phyloP scores from a whole-genome alignment of 129 eudicot species.

The Mikania micrantha region DNA sequence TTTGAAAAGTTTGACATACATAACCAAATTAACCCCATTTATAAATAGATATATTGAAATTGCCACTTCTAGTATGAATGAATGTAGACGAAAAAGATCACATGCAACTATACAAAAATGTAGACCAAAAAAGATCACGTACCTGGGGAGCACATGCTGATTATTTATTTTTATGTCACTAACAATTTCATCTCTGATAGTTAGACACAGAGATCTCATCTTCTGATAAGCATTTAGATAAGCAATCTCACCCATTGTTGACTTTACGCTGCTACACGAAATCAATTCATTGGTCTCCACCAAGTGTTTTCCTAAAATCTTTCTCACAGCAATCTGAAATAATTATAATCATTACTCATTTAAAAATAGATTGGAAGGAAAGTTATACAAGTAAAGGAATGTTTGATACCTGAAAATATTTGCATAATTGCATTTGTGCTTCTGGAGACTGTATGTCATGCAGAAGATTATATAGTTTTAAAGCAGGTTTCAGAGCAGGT shows the following conservation, averaged over 20 bases:
- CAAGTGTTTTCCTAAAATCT: slow-evolving; percentile 59
- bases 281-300: slow-evolving; percentile 61
- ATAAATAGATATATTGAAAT: not conserved
- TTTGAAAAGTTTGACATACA: not conserved
- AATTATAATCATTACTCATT: slow-evolving; percentile 10
- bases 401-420: slow-evolving; percentile 65
- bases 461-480: slow-evolving; percentile 58
- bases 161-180: slow-evolving; percentile 62
- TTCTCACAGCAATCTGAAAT: slow-evolving; percentile 68
- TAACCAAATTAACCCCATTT: not conserved
- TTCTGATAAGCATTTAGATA: slow-evolving; percentile 55
- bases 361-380: not conserved
- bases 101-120: no score
- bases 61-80: not conserved
- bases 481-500: slow-evolving; percentile 74
- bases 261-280: slow-evolving; percentile 28
- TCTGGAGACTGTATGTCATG: slow-evolving; percentile 56
- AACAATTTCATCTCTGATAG: slow-evolving; percentile 51
- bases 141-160: slow-evolving; percentile 67
- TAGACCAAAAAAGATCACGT: not conserved
- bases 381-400: not conserved
- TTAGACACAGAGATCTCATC: slow-evolving; percentile 59
- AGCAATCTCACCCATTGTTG: slow-evolving; percentile 36
- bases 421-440: slow-evolving; percentile 59
- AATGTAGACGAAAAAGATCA: not conserved